Evolutionary conservation across 108 stramenopile genomes (phyloP).

Genomic region (Nitzschia sp.): DNA sequence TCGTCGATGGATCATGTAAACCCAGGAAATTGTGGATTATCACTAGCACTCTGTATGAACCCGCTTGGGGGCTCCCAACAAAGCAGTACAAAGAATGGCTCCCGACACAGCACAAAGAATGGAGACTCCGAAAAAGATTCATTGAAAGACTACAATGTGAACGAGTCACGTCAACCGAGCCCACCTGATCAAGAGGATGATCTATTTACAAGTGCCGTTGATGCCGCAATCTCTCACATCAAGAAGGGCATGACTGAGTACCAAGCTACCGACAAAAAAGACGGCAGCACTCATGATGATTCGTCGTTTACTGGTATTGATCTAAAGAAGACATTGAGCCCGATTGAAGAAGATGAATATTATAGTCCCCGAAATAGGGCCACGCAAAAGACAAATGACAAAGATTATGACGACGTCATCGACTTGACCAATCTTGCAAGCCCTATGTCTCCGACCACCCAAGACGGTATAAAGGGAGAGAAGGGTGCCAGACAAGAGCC

Average conservation of each 20-base stretch:
- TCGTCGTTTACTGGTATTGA: background rate
- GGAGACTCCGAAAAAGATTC: background rate
- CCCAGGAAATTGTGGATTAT: background rate
- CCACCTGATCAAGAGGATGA: background rate
- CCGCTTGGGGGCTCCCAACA: no score
- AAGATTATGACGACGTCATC: background rate
- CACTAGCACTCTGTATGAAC: background rate
- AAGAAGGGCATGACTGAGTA: background rate
- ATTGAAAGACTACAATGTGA: background rate
- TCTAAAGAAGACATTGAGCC: conserved; percentile 8
- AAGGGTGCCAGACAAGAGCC: background rate
- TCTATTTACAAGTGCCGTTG: conserved; percentile 7
- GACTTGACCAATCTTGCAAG: conserved; percentile 14
- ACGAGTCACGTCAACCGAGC: background rate
- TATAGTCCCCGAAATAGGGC: background rate
- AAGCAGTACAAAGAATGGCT: no score
- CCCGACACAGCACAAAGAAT: no score
- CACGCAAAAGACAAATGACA: background rate
- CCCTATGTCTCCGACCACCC: conserved; percentile 10
- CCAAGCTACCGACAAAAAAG: background rate
- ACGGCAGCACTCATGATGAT: background rate
- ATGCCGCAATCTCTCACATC: conserved; percentile 12
- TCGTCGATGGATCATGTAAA: background rate
- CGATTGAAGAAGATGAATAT: conserved; percentile 9
- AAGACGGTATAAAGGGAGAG: conserved; percentile 6